A percentile compares a stretch with the other conserved stretches of the same genome.
phyloP scores from a whole-genome alignment of 2,329 filamentous ascomycete species.

The Neoscytalidium dimidiatum region DNA sequence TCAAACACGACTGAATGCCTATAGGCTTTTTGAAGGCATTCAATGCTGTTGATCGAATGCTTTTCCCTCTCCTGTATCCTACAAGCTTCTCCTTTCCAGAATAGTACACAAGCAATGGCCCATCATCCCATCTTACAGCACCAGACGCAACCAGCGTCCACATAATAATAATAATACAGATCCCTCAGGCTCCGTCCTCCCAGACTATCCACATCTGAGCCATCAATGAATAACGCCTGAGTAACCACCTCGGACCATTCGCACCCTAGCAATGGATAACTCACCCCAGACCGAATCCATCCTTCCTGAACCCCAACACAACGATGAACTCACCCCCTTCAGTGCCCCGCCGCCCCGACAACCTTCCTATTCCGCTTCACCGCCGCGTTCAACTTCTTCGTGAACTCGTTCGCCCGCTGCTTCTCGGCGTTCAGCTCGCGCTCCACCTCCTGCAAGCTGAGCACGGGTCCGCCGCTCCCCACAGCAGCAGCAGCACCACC shows the following conservation, averaged over 20 bases:
- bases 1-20: too few species aligned
- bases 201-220: too few species aligned
- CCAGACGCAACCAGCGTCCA: not conserved
- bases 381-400: slow-evolving; percentile 37
- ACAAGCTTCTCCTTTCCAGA: not conserved
- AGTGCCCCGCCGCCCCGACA: not conserved
- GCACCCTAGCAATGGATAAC: too few species aligned
- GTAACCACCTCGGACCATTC: too few species aligned
- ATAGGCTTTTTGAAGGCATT: too few species aligned
- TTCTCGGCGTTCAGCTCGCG: slow-evolving; percentile 35
- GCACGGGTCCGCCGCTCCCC: slow-evolving; percentile 29
- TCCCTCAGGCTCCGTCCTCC: not conserved
- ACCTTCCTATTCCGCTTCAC: slow-evolving; percentile 37
- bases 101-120: not conserved
- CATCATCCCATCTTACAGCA: not conserved
- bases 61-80: not conserved
- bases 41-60: too few species aligned
- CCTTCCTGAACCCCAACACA: not conserved
- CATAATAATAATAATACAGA: not conserved
- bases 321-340: not conserved
- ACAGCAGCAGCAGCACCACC: not conserved
- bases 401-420: slow-evolving; percentile 38
- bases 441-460: slow-evolving; percentile 39
- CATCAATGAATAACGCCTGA: too few species aligned
- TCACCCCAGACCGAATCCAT: too few species aligned